Base-by-base conservation (phyloP, 345 rosid genomes). In the Eucalyptus urophylla region DNA sequence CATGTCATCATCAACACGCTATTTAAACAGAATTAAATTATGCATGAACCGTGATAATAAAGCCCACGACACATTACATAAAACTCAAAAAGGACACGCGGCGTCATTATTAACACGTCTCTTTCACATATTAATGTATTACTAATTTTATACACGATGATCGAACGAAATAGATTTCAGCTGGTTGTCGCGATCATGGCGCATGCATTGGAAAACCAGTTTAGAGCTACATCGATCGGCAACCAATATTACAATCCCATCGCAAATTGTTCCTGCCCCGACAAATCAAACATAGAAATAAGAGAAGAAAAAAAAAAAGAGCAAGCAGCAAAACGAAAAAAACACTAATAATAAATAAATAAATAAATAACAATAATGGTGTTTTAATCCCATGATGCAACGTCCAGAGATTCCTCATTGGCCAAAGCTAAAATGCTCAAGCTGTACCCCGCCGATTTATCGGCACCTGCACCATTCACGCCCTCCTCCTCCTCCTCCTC, bases 401-500 rank as follows among this genome's bases (percentile, higher is more conserved):
- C 86, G 19, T 65, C 8, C 16, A 27, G 54, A 80, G 69, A 15
- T 88, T 50, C 80, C 88, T 72, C 80, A 22, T 80, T 85, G 86
- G 33, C 83, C 53, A 29, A 22, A 60, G 88, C 27, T 76, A 86
- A 49, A 50, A 65, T 37, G 72, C 56, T 67, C 31, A 85, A 85
- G 86, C 65, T 85, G 87, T 90, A n/a, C 76, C n/a, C 8, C 47
- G 92, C 90, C 92, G 89, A 89, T 88, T 62, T 87, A 83, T 92
- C 91, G 89, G 93, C 90, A 90, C 43, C 56, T 51, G 54, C 89
- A 89, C 89, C 89, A 27, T 44, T 86, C 43, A 31, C 40, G 51
- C 86, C 88, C 37, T 67, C 33, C 88, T 87, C 54, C 54, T 85
- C 76, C 50, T 33, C 87, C 37, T 33, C 37, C 37, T 33, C 37